Percentiles rank a stretch among this genome's conserved stretches.
Conservation (phyloP, 352 stramenopile species). For the Phytophthora idaei region DNA sequence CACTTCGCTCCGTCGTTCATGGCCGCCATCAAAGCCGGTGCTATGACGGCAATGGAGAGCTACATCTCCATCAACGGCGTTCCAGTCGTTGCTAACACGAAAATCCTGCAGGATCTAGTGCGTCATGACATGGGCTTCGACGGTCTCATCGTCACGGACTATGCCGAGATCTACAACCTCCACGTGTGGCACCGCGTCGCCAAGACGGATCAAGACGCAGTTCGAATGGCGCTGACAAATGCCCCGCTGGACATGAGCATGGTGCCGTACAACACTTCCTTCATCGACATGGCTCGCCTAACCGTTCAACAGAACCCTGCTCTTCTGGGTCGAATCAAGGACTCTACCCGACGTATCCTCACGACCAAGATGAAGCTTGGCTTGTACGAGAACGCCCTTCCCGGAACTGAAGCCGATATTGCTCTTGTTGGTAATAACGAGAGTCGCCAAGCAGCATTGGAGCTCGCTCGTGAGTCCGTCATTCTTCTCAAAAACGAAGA, state of each 20-base stretch:
- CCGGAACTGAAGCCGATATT: constrained; percentile 46
- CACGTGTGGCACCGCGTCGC: constrained; percentile 65
- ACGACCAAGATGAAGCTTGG: constrained; percentile 75
- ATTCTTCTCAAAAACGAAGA: constrained; percentile 87
- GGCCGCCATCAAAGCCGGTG: constrained; percentile 79
- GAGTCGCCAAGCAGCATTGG: constrained; percentile 61
- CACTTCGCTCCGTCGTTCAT: constrained; percentile 87
- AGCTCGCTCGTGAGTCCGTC: constrained; percentile 81
- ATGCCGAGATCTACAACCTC: constrained; percentile 92
- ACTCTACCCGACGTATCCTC: constrained; percentile 68
- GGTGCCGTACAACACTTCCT: constrained; percentile 61
- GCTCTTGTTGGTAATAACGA: constrained; percentile 52
- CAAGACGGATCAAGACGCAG: constrained; percentile 54
- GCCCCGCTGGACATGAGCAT: constrained; percentile 93
- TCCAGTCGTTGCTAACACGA: constrained; percentile 87
- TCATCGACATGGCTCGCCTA: constrained; percentile 56
- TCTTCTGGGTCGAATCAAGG: constrained; percentile 52
- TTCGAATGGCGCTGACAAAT: constrained; percentile 71
- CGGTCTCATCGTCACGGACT: constrained; percentile 93
- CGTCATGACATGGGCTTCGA: constrained; percentile 87
- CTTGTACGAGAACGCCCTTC: constrained; percentile 71
- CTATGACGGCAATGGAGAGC: constrained; percentile 92
- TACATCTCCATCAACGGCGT: constrained; percentile 94
- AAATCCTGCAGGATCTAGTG: constrained; percentile 83
- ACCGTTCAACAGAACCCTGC: constrained; percentile 44